A percentile compares a stretch with the other conserved stretches of the same genome.
phyloP scores from a whole-genome alignment of 2,329 filamentous ascomycete species.

The Acarospora socialis region DNA sequence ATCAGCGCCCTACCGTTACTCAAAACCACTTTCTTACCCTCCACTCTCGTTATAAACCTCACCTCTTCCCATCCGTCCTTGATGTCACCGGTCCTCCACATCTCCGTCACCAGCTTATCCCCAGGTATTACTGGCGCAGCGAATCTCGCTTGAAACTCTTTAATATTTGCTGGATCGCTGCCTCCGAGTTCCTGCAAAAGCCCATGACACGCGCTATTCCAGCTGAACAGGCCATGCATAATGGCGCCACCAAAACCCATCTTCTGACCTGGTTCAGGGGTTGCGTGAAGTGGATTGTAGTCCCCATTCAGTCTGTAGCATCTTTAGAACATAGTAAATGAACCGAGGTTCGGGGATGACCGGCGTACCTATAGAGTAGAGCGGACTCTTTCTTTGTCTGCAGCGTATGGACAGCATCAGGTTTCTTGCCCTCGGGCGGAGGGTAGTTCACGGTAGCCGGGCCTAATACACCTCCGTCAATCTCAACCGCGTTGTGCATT shows the following conservation, averaged over 20 bases:
- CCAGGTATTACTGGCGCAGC: conserved; percentile 34
- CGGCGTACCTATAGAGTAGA: conserved; percentile 49
- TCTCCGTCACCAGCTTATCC: conserved; percentile 59
- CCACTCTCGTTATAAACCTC: conserved; percentile 63
- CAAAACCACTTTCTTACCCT: conserved; percentile 69
- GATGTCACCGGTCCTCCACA: conserved; percentile 59
- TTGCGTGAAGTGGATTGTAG: conserved; percentile 35
- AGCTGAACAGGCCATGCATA: conserved; percentile 33
- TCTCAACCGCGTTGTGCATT: neutral
- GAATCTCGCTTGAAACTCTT: conserved; percentile 32
- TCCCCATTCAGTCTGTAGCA: conserved; percentile 29
- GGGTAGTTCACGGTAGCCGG: conserved; percentile 66
- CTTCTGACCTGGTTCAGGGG: conserved; percentile 27
- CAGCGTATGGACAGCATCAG: conserved; percentile 55
- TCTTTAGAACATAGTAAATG: conserved; percentile 3
- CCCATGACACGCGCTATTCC: conserved; percentile 34
- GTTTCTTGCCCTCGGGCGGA: conserved; percentile 54
- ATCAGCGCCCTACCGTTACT: conserved; percentile 76
- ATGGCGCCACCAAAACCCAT: conserved; percentile 34
- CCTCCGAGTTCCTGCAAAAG: conserved; percentile 28
- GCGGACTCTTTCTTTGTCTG: conserved; percentile 61
- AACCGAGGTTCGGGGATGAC: neutral
- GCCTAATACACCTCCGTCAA: conserved; percentile 17
- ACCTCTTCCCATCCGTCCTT: conserved; percentile 63
- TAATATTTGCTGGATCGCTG: conserved; percentile 28